Evolutionary conservation across 495 filamentous ascomycete species (phyloP).

Genomic region (Aspergillus egyptiacus): DNA sequence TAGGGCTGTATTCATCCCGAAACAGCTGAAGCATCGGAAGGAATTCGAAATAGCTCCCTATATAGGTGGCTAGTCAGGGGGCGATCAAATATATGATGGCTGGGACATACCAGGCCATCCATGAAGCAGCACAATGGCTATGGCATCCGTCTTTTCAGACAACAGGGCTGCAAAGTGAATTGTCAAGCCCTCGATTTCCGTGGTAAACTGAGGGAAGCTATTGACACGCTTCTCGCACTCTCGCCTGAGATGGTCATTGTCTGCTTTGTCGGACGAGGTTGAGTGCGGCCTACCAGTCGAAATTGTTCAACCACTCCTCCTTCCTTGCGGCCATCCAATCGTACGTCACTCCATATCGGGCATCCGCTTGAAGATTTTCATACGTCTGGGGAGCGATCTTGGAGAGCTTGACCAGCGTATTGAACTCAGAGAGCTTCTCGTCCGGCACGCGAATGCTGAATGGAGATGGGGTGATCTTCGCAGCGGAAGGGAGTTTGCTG

Average conservation of each 20-base stretch:
- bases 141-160: constrained; percentile 50
- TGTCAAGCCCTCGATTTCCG: constrained; percentile 40
- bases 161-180: constrained; percentile 62
- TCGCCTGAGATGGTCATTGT: constrained; percentile 30
- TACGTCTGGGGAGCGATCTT: constrained; percentile 47
- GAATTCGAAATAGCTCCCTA: constrained; percentile 23
- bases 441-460: constrained; percentile 44
- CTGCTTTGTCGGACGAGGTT: neutral
- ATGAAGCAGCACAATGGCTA: constrained; percentile 55
- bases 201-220: constrained; percentile 56
- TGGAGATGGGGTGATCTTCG: constrained; percentile 21
- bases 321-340: constrained; percentile 52
- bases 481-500: constrained; percentile 24
- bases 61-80: neutral
- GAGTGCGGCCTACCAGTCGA: constrained; percentile 34
- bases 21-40: constrained; percentile 42
- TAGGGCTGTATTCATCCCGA: constrained; percentile 44
- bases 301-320: constrained; percentile 42
- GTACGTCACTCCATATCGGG: constrained; percentile 47
- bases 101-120: constrained; percentile 53
- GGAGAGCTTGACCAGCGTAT: constrained; percentile 45
- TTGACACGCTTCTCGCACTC: constrained; percentile 52
- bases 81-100: neutral
- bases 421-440: constrained; percentile 41
- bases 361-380: constrained; percentile 42